phyloP scores from a whole-genome alignment of 1,284 basidiomycete species.

The Volvariella surrecta region DNA sequence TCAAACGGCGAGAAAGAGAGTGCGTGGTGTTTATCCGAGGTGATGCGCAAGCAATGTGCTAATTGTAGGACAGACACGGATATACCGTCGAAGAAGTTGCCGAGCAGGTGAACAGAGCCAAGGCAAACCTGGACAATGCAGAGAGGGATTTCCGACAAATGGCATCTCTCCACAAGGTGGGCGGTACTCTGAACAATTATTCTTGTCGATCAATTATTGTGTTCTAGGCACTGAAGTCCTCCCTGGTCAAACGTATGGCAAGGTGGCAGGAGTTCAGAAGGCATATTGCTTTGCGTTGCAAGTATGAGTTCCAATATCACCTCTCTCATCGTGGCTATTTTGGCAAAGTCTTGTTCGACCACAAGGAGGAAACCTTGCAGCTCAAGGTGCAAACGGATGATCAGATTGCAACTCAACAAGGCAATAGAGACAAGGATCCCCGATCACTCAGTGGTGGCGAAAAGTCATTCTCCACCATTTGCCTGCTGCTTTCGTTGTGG shows the following conservation, averaged over 20 bases:
- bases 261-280: slow-evolving; percentile 86
- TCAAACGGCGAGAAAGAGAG: slow-evolving; percentile 65
- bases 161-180: slow-evolving; percentile 54
- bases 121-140: slow-evolving; percentile 45
- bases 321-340: slow-evolving; percentile 82
- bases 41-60: not conserved
- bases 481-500: slow-evolving; percentile 90
- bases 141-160: slow-evolving; percentile 57
- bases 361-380: slow-evolving; percentile 55
- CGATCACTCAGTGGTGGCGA: slow-evolving; percentile 88
- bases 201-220: slow-evolving; percentile 1
- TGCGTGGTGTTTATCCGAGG: slow-evolving; percentile 22
- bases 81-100: slow-evolving; percentile 73
- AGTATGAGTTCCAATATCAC: slow-evolving; percentile 75
- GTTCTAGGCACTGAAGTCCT: slow-evolving; percentile 49
- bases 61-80: slow-evolving; percentile 47
- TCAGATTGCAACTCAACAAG: slow-evolving; percentile 53
- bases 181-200: not conserved
- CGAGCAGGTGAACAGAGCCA: slow-evolving; percentile 56
- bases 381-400: slow-evolving; percentile 79
- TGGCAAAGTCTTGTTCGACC: slow-evolving; percentile 82
- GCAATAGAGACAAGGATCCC: slow-evolving; percentile 64
- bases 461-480: slow-evolving; percentile 96
- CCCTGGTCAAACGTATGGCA: slow-evolving; percentile 55
- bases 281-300: slow-evolving; percentile 81